Conservation (phyloP, 176 grass and related monocot species). For the Lolium rigidum region DNA sequence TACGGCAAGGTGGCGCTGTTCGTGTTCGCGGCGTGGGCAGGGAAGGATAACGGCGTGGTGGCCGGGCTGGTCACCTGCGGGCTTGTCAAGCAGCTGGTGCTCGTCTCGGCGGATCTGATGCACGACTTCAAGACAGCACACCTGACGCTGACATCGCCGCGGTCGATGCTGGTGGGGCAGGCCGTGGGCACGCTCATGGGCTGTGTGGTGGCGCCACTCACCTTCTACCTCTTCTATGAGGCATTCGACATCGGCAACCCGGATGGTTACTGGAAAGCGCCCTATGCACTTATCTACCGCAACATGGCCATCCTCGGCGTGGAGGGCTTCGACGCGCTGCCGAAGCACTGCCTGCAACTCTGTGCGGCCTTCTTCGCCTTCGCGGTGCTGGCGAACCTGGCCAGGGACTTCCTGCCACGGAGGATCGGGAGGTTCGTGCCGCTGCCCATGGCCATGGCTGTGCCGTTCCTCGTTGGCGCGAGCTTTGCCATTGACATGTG, state of each 20-base stretch:
- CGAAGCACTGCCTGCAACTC: conserved; percentile 78
- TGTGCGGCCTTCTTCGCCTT: conserved; percentile 89
- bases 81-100: conserved; percentile 84
- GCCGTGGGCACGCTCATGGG: conserved; percentile 82
- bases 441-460: conserved; percentile 97
- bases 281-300: conserved; percentile 93
- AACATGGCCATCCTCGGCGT: conserved; percentile 98
- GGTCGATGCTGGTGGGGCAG: conserved; percentile 91
- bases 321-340: conserved; percentile 85
- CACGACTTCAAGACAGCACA: conserved; percentile 96
- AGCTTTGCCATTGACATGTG: conserved; percentile 98
- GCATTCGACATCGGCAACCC: conserved; percentile 94
- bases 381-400: conserved; percentile 64
- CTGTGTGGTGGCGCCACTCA: conserved; percentile 83
- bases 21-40: conserved; percentile 83
- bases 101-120: conserved; percentile 90
- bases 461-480: conserved; percentile 90
- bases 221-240: conserved; percentile 95
- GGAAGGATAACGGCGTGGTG: conserved; percentile 77
- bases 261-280: conserved; percentile 84
- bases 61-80: conserved; percentile 83
- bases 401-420: conserved; percentile 65
- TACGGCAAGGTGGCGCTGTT: conserved; percentile 96
- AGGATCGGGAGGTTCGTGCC: conserved; percentile 63
- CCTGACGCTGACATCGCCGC: conserved; percentile 90